These are phyloP conservation scores for Cydonia oblonga DNA, from an alignment of 331 rosid genomes.

Conservation along the genomic window DNA sequence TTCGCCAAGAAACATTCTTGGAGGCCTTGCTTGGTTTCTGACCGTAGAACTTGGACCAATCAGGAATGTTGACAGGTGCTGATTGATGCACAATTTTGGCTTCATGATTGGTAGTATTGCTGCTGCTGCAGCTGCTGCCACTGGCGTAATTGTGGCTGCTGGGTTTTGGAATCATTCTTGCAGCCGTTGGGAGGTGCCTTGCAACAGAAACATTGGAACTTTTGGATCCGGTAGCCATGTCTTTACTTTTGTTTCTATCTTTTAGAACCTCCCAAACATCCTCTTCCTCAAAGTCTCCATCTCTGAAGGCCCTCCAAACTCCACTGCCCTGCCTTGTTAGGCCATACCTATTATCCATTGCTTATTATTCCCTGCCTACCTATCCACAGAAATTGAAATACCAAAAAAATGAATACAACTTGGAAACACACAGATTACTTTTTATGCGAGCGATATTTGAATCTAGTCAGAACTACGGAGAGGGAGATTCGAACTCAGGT, in stretches of 20 bases:
- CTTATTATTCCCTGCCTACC: conserved; percentile 21
- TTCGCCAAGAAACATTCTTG: conserved; percentile 21
- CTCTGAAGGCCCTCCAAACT: conserved; percentile 71
- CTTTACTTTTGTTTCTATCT: conserved; percentile 21
- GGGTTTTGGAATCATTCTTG: conserved; percentile 56
- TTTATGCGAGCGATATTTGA: not conserved
- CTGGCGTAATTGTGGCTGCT: conserved; percentile 17
- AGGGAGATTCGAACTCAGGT: not conserved
- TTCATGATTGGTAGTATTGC: conserved; percentile 31
- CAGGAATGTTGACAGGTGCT: conserved; percentile 62
- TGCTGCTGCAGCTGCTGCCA: not conserved
- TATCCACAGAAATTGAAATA: not conserved
- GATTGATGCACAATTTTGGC: conserved; percentile 48
- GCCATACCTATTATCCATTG: conserved; percentile 41
- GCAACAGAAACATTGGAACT: conserved; percentile 20
- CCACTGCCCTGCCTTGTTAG: conserved; percentile 48
- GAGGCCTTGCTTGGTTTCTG: conserved; percentile 23
- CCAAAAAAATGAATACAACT: not conserved
- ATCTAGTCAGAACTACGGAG: not conserved
- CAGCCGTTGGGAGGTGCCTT: conserved; percentile 28
- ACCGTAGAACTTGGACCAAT: conserved; percentile 41
- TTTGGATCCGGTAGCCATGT: conserved; percentile 8
- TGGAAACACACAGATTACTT: not conserved
- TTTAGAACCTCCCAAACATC: conserved; percentile 63
- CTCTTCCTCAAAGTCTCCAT: conserved; percentile 81